phyloP scores from a whole-genome alignment of 768 basidiomycete genomes.

The Lactarius evosmus region DNA sequence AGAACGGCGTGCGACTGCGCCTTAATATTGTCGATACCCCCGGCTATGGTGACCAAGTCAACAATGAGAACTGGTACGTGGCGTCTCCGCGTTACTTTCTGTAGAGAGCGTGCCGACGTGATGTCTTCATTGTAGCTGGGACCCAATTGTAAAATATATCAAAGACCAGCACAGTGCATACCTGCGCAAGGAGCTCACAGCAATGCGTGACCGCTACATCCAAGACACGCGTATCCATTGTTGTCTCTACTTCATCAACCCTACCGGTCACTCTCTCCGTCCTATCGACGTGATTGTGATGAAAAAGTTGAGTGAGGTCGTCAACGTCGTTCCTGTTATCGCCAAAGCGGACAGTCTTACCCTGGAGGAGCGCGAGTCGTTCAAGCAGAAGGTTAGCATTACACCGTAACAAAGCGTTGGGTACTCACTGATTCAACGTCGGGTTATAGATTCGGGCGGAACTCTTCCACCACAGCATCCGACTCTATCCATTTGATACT shows the following conservation, averaged over 20 bases:
- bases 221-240: slow-evolving; percentile 99
- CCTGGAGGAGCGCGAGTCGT: slow-evolving; percentile 83
- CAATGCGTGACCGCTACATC: slow-evolving; percentile 97
- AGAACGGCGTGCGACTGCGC: slow-evolving; percentile 92
- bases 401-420: slow-evolving; percentile 10
- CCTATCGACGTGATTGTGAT: slow-evolving; percentile 98
- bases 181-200: slow-evolving; percentile 97
- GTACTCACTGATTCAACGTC: not conserved
- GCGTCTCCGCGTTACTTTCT: not conserved
- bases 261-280: slow-evolving; percentile 95
- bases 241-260: slow-evolving; percentile 97
- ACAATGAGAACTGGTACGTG: slow-evolving; percentile 95
- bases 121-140: slow-evolving; percentile 66
- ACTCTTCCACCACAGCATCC: slow-evolving; percentile 86
- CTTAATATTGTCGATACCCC: slow-evolving; percentile 99
- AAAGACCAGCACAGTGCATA: slow-evolving; percentile 99
- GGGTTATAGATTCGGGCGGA: slow-evolving; percentile 81
- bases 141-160: slow-evolving; percentile 98
- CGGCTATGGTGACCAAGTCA: slow-evolving; percentile 96
- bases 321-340: slow-evolving; percentile 99
- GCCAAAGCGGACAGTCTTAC: slow-evolving; percentile 96
- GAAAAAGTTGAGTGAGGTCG: slow-evolving; percentile 98
- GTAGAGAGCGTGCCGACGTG: not conserved
- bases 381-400: slow-evolving; percentile 80
- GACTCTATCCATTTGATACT: slow-evolving; percentile 94